Conservation (phyloP, 2,329 filamentous ascomycete species). For the Pleomassaria siparia region DNA sequence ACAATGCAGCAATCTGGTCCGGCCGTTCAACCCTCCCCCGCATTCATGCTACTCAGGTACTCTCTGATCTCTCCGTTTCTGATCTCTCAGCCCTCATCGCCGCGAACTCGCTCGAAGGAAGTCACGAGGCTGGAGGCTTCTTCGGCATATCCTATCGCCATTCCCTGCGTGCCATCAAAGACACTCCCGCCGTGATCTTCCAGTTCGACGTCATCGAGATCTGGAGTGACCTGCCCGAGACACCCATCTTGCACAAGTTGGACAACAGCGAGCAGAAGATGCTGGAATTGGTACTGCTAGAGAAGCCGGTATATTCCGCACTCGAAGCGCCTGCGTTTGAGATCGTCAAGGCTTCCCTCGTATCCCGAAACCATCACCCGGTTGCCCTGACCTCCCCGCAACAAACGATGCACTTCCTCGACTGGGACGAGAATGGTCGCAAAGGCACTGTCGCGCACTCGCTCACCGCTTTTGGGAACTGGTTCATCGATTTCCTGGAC, state of each 20-base stretch:
- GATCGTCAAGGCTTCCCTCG: constrained; percentile 25
- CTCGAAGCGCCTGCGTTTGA: constrained; percentile 24
- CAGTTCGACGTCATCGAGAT: constrained; percentile 34
- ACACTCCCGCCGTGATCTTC: constrained; percentile 22
- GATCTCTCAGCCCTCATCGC: constrained; percentile 18
- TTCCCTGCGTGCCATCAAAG: constrained; percentile 21
- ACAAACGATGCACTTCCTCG: constrained; percentile 28
- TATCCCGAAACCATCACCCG: constrained; percentile 8
- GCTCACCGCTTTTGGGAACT: constrained; percentile 8
- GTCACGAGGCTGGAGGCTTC: constrained; percentile 20
- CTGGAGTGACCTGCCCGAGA: constrained; percentile 17
- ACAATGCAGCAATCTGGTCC: constrained; percentile 23
- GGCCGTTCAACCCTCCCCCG: constrained; percentile 22
- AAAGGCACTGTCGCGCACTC: constrained; percentile 30
- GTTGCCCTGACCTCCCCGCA: not conserved
- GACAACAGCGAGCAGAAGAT: constrained; percentile 25
- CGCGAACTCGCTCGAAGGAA: constrained; percentile 25
- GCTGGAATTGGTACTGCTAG: constrained; percentile 30
- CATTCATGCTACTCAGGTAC: constrained; percentile 34
- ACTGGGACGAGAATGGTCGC: constrained; percentile 32
- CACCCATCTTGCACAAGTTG: constrained; percentile 16
- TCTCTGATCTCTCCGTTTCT: constrained; percentile 19
- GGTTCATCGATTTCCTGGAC: constrained; percentile 21
- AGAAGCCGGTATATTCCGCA: constrained; percentile 25
- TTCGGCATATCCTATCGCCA: constrained; percentile 35